phyloP scores from a whole-genome alignment of 768 basidiomycete species.

The Tricholoma sp. region DNA sequence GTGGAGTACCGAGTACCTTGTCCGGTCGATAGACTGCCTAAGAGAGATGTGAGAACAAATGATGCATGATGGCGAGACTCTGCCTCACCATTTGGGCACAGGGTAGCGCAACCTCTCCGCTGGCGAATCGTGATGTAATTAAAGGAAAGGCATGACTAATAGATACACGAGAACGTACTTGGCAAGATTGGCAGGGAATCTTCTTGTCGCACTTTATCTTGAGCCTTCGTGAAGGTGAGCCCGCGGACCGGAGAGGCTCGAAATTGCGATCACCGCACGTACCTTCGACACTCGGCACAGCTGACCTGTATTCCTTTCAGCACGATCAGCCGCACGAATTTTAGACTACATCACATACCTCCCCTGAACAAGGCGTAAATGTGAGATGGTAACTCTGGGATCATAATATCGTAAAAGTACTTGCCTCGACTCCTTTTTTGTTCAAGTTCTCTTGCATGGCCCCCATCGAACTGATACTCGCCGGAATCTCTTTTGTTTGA shows the following conservation, averaged over 20 bases:
- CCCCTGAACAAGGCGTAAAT: slow-evolving; percentile 17
- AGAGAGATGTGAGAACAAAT: not conserved
- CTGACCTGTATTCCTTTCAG: slow-evolving; percentile 45
- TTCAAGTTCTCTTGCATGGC: slow-evolving; percentile 63
- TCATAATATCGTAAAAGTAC: slow-evolving; percentile 9
- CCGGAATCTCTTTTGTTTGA: slow-evolving; percentile 45
- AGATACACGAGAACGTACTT: slow-evolving; percentile 33
- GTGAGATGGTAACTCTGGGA: slow-evolving; percentile 9
- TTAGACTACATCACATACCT: slow-evolving; percentile 18
- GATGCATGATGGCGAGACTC: slow-evolving; percentile 4
- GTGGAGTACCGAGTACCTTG: slow-evolving; percentile 59
- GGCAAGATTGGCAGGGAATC: slow-evolving; percentile 74
- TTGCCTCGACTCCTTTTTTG: slow-evolving; percentile 64
- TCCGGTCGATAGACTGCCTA: slow-evolving; percentile 73
- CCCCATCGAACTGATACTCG: slow-evolving; percentile 44
- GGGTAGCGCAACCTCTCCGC: slow-evolving; percentile 61
- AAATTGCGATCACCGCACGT: slow-evolving; percentile 50
- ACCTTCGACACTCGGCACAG: slow-evolving; percentile 74
- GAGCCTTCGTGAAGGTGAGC: slow-evolving; percentile 35
- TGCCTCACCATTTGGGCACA: slow-evolving; percentile 64
- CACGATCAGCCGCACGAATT: not conserved
- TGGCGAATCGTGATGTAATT: slow-evolving; percentile 14
- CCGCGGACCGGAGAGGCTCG: not conserved
- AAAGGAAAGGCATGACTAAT: not conserved
- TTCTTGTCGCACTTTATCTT: slow-evolving; percentile 84